Evolutionary conservation across 2,329 filamentous ascomycete genomes (phyloP), one percentile per base, ranked within the genome.

Genomic region (Colletotrichum spinosum): DNA sequence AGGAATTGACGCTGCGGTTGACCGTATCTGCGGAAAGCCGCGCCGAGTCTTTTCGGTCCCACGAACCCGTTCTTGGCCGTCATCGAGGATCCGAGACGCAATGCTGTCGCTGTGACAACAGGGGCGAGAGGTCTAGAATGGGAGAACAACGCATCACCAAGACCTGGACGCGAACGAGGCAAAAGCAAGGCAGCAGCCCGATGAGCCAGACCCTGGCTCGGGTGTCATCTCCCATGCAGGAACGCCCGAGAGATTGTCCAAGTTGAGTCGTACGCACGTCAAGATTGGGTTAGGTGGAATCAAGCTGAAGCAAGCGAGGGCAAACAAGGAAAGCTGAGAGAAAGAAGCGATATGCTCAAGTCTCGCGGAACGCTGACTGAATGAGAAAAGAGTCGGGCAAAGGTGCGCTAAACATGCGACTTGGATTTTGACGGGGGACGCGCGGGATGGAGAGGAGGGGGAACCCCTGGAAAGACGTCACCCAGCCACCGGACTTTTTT

Each of bases 381-480:
- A 45, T 35, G 46, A 39, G 42, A 33, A 17, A 17, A 56, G 54
- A 37, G 37, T 49, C 17, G 34, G 5, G 33, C 17, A 50, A n/a
- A 50, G 35, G 37, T 55, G 53, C 45, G 46, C 37, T 42, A 50
- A 51, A 46, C 50, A 50, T 45, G 46, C 7, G 46, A 15, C 25
- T 51, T 50, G 44, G 55, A 58, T 58, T 58, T 25, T 44, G 55
- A 51, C 46, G 38, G 45, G 46, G 55, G 55, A 13, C 6, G 12
- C 42, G 10, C 44, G 8, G 44, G 44, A 17, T 17, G 44, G 8
- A 7, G 8, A 1, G 42, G 42, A n/a, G 35, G 42, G 61, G 62
- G 63, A 52, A 63, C 63, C 63, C 63, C 63, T 66, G 58, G 34
- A 57, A 66, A 63, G 63, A 66, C 63, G 63, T 66, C 63, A 66